These are phyloP conservation scores for Fusarium caatingaense DNA, from an alignment of 2,329 filamentous ascomycete genomes.

Conservation along the genomic window DNA sequence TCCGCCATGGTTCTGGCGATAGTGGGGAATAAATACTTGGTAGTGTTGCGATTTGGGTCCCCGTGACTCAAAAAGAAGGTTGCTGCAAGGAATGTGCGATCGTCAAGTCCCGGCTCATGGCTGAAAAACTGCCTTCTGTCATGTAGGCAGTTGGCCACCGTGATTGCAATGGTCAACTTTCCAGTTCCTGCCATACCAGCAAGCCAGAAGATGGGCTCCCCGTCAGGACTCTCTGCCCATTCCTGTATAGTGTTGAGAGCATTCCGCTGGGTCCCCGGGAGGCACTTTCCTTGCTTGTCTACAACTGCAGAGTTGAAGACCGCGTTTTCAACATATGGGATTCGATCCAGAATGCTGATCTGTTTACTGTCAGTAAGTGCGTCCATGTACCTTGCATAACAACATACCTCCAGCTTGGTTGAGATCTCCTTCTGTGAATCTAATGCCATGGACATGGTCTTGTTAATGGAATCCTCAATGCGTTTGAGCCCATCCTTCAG, in stretches of 20 bases:
- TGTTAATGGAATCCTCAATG: too few relatives aligned
- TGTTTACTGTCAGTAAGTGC: too few relatives aligned
- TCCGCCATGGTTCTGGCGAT: neutral
- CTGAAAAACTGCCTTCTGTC: neutral
- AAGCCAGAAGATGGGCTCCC: neutral
- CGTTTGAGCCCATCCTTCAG: rapidly evolving
- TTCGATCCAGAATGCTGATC: too few relatives aligned
- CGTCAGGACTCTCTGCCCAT: neutral
- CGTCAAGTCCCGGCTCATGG: neutral
- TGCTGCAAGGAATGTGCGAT: neutral
- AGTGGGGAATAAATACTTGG: neutral
- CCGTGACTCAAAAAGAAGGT: neutral
- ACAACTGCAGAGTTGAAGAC: too few relatives aligned
- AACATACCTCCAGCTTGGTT: too few relatives aligned
- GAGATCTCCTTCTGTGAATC: too few relatives aligned
- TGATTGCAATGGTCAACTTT: neutral
- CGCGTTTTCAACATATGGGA: too few relatives aligned
- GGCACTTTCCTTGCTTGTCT: neutral
- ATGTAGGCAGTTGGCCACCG: neutral
- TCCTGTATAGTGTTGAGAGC: neutral
- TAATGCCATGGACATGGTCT: too few relatives aligned
- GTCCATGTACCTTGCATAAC: too few relatives aligned
- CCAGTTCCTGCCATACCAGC: neutral
- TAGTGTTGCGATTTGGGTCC: neutral
- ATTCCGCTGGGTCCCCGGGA: rapidly evolving